Base-by-base conservation (phyloP, 2,329 filamentous ascomycete species). In the Pseudopithomyces chartarum region DNA sequence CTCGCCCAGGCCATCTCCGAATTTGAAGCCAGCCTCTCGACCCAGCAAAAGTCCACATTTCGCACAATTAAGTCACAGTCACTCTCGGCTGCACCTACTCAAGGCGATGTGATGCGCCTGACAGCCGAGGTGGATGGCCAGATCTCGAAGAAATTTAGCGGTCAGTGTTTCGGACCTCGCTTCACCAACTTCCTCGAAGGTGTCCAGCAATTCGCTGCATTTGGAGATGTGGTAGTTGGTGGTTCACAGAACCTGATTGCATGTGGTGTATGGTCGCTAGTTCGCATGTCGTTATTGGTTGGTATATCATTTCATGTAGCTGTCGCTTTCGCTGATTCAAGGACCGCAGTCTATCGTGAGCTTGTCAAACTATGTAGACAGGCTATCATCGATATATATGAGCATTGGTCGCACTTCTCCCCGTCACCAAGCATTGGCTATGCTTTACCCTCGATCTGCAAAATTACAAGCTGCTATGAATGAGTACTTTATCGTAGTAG, bases 211-310 rank as follows among this genome's bases (percentile, higher is more conserved):
- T 80, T 77, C 49, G 76, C 74, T 11, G 68, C 73, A 0, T 56
- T 80, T 15, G 78, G 78, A 2, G 76, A 76, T 63, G 65, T 74
- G 29, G 52, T 77, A 39, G 56, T 80, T 8, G 78, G 78, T 0
- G 78, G 76, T 1, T 74, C 74, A 0, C 78, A 81, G 61, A 81
- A 79, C 47, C 44, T 81, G 1, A 68, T 80, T 17, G 78, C 78
- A 0, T 77, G 76, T 53, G 71, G 78, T 15, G 76, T 81, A 2
- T 81, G 78, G 79, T 70, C 77, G 0, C 54, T 78, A 4, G 74
- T 80, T 6, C 69, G 77, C 39, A 69, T 75, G 54, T 70, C 75
- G 6, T 66, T 81, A 19, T 56, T 77, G 43, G 77, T 80, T 47
- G 39, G 73, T 69, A 22, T 55, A 42, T 20, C 17, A n/a, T 3